Base-by-base conservation (phyloP, 2,329 filamentous ascomycete species). In the Fusarium sp. region DNA sequence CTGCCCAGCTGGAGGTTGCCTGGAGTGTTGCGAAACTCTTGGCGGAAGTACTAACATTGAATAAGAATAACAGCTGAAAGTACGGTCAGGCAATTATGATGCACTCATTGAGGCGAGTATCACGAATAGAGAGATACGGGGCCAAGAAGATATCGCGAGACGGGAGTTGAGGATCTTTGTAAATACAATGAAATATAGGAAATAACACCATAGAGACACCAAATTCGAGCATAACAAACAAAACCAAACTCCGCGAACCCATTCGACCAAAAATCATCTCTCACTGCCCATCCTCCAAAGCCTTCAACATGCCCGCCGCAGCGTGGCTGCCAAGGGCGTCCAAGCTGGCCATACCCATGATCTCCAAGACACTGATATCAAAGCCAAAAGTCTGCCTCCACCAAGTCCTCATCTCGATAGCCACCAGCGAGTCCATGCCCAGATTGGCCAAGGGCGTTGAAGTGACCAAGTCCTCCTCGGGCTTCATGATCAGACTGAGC, bases 401-500 rank as follows among this genome's bases (percentile, higher is more conserved):
- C 73, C 76, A 79, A 20, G 66, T 73, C 16, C 76, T 66, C 56
- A 79, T 57, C 52, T 79, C 76, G n/a, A 78, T 72, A 5, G 71
- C 73, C 5, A 78, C 72, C 24, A 79, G 41, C 1, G 71, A 77
- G 35, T 79, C 77, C 20, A 79, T 52, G 6, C 77, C 77, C n/a
- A 72, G 22, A 18, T 71, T 45, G 2, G 62, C 45, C 27, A 68
- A n/a, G 7, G 61, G 52, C 14, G 48, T 50, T 11, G 62, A 60
- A 2, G 56, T 73, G 1, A 71, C 61, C 2, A 76, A 43, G 20
- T 65, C 69, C n/a, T 71, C 69, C 4, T 71, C 69, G 2, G 71
- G 65, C 31, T 62, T 72, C 60, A 76, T 67, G 24, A 77, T 59
- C 5, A 75, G 59, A 11, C 64, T 70, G 8, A 72, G 67, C 6